These are phyloP conservation scores for Lithohypha guttulata DNA, from an alignment of 2,329 filamentous ascomycete species.

Conservation along the genomic window DNA sequence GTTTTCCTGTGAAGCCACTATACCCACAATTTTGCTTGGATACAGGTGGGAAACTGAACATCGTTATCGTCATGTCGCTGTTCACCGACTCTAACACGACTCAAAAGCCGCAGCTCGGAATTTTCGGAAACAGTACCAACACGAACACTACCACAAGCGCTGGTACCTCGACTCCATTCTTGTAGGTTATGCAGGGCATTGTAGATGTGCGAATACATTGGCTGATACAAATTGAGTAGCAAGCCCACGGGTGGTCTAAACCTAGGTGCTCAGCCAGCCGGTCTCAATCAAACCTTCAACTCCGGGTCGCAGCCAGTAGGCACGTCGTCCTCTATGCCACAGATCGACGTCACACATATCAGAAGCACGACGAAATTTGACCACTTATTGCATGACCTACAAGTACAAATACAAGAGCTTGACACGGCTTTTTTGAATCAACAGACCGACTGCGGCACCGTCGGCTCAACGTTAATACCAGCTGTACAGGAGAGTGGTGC, in stretches of 20 bases:
- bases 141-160: slow-evolving; percentile 1
- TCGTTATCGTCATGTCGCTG: too few species aligned
- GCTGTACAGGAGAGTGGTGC: slow-evolving; percentile 53
- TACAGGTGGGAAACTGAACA: too few species aligned
- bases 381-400: slow-evolving; percentile 72
- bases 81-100: background rate
- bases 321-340: slow-evolving; percentile 58
- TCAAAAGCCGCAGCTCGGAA: background rate
- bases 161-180: too few species aligned
- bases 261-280: background rate
- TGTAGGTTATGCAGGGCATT: too few species aligned
- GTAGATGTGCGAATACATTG: too few species aligned
- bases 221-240: too few species aligned
- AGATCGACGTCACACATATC: slow-evolving; percentile 67
- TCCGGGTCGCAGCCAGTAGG: slow-evolving; percentile 17
- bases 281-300: background rate
- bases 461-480: slow-evolving; percentile 61
- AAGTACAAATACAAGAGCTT: slow-evolving; percentile 64
- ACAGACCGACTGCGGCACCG: slow-evolving; percentile 57
- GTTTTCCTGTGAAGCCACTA: too few species aligned
- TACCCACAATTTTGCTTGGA: too few species aligned
- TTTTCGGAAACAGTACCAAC: slow-evolving; percentile 5
- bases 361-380: slow-evolving; percentile 84
- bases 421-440: slow-evolving; percentile 73
- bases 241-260: background rate